Percentiles rank a stretch among this genome's conserved stretches.
Conservation (phyloP, 2,329 filamentous ascomycete species). For the Laburnicola sp. region DNA sequence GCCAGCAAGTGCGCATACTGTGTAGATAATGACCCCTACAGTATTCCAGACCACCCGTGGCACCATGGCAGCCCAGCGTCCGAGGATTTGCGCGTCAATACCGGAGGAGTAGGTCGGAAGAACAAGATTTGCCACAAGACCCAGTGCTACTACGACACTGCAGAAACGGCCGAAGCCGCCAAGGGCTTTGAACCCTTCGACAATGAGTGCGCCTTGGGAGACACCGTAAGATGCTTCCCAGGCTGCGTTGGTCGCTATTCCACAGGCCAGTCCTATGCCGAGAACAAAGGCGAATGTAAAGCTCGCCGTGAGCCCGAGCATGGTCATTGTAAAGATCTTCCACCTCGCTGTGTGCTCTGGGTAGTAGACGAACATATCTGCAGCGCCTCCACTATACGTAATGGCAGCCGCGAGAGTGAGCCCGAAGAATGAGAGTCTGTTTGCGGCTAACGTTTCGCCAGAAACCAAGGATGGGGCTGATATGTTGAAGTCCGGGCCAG, state of each 20-base stretch:
- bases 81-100: slow-evolving; percentile 70
- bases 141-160: slow-evolving; percentile 65
- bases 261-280: slow-evolving; percentile 65
- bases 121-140: slow-evolving; percentile 67
- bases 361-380: slow-evolving; percentile 71
- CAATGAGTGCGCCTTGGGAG: slow-evolving; percentile 66
- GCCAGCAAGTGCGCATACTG: slow-evolving; percentile 66
- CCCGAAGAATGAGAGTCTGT: slow-evolving; percentile 69
- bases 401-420: slow-evolving; percentile 67
- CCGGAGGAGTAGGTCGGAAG: slow-evolving; percentile 65
- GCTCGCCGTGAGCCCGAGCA: slow-evolving; percentile 59
- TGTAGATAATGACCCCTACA: slow-evolving; percentile 63
- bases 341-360: slow-evolving; percentile 55
- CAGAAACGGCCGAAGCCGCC: slow-evolving; percentile 68
- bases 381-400: slow-evolving; percentile 65
- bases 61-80: slow-evolving; percentile 59
- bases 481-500: slow-evolving; percentile 63
- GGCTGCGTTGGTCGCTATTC: slow-evolving; percentile 54
- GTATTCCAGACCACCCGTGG: slow-evolving; percentile 69
- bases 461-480: slow-evolving; percentile 56
- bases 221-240: slow-evolving; percentile 61
- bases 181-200: slow-evolving; percentile 62
- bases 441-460: slow-evolving; percentile 56
- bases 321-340: slow-evolving; percentile 61
- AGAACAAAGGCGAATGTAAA: slow-evolving; percentile 65